phyloP scores from a whole-genome alignment of 108 stramenopile species.

The Nitzschia sp. region DNA sequence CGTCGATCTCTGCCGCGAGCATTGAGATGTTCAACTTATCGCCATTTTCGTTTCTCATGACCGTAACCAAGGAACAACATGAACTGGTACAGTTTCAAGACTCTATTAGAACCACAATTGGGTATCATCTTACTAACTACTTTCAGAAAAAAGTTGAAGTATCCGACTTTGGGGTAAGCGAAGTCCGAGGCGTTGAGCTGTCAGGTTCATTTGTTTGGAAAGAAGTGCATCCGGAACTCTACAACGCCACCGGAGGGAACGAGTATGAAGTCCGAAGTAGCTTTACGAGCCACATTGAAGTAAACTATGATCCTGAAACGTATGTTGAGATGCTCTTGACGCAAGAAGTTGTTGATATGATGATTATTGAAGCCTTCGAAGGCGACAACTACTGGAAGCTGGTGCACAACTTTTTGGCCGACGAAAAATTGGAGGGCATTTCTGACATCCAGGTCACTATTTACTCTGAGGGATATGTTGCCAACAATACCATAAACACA shows the following conservation, averaged over 20 bases:
- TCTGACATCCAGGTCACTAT: constrained; percentile 18
- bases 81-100: constrained; percentile 20
- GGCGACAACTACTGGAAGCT: constrained; percentile 25
- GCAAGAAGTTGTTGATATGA: constrained; percentile 22
- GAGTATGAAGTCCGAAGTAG: constrained; percentile 21
- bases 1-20: background rate
- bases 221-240: background rate
- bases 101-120: background rate
- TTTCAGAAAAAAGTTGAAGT: constrained; percentile 18
- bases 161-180: background rate
- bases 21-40: constrained; percentile 15
- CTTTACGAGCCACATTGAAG: background rate
- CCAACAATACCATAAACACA: background rate
- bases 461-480: constrained; percentile 21
- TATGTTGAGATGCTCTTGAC: constrained; percentile 1
- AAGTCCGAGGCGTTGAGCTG: constrained; percentile 5
- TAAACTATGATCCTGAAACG: background rate
- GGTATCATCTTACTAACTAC: constrained; percentile 22
- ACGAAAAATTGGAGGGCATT: constrained; percentile 12
- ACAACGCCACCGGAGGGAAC: background rate
- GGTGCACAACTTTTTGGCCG: constrained; percentile 13
- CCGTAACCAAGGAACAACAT: constrained; percentile 13
- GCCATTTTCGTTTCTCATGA: constrained; percentile 15
- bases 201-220: constrained; percentile 15
- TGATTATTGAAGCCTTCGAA: constrained; percentile 39